phyloP scores from a whole-genome alignment of 2,329 filamentous ascomycete genomes.

The Arthrobotrys sphaeroides region DNA sequence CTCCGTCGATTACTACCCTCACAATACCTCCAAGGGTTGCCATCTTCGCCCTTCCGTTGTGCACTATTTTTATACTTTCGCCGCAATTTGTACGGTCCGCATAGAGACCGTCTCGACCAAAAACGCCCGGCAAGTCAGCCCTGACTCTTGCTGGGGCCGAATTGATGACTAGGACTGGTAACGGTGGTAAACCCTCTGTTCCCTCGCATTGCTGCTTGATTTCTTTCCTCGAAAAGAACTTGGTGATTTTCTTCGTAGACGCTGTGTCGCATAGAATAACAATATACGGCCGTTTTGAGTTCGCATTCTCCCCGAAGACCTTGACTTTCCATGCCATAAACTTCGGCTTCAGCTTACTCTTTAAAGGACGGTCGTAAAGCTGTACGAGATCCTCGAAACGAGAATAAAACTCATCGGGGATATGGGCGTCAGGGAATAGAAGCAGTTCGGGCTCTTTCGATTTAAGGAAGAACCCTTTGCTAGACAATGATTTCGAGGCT shows the following conservation, averaged over 20 bases:
- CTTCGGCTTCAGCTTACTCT: slow-evolving; percentile 36
- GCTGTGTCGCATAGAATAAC: slow-evolving; percentile 56
- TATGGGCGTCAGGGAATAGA: slow-evolving; percentile 21
- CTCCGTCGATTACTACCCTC: slow-evolving; percentile 2
- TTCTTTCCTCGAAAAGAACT: slow-evolving; percentile 55
- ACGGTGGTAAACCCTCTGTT: slow-evolving; percentile 10
- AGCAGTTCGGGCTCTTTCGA: slow-evolving; percentile 23
- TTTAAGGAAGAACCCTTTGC: background rate
- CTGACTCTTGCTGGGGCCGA: slow-evolving; percentile 7
- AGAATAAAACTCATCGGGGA: slow-evolving; percentile 35
- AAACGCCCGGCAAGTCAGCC: background rate
- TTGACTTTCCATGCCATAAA: slow-evolving; percentile 55
- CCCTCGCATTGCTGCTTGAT: slow-evolving; percentile 39
- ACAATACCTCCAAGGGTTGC: slow-evolving; percentile 34
- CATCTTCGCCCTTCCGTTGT: slow-evolving; percentile 12
- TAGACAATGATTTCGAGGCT: background rate
- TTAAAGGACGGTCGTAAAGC: slow-evolving; percentile 41
- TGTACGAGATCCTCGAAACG: slow-evolving; percentile 52
- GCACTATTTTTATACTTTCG: slow-evolving; percentile 36
- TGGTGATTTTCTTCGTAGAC: slow-evolving; percentile 43
- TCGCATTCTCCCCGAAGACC: slow-evolving; percentile 56
- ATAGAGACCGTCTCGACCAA: slow-evolving; percentile 16
- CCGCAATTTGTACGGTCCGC: slow-evolving; percentile 17
- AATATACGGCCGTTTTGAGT: slow-evolving; percentile 55
- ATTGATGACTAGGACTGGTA: slow-evolving; percentile 24